Base-by-base conservation (phyloP, 345 rosid genomes). In the Orychophragmus violaceus region DNA sequence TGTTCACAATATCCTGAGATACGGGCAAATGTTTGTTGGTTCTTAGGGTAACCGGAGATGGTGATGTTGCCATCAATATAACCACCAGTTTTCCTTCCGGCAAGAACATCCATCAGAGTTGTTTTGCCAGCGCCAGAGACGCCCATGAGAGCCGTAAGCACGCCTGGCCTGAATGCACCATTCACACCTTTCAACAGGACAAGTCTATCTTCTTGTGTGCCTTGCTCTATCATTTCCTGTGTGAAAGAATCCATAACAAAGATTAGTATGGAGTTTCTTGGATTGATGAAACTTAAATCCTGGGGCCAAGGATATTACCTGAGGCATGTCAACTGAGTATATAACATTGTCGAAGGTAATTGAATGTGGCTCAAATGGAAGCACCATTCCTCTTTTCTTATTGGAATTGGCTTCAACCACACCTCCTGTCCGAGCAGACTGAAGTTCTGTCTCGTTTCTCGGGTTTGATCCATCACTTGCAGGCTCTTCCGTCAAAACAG, bases 91-190 rank as follows among this genome's bases (percentile, higher is more conserved):
- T 90, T 90, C 66, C 97, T 80, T 53, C 97, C 97, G 25, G 97
- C 94, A 19, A 89, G 70, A 52, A 89, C 96, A 77, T 89, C 96
- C 96, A 89, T 85, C 60, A 87, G 42, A 64, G 96, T 89, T 13
- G 96, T 87, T 78, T 90, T 90, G 2, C 96, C 95, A 4, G 95
- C 95, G n/a, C 94, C 94, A 13, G 87, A 83, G 30, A 83, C 86
- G 55, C 90, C 93, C 93, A 87, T 87, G 32, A 84, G 76, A 71
- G 92, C 90, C 12, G 96, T 88, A 3, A 89, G 90, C 63, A 89
- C 88, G 3, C 96, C 96, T 8, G 93, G 93, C 78, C 90, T 82
- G 68, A 89, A 89, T 28, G 96, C 80, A 41, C 96, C 95, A 29
- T 83, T 90, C 25, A 90, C 88, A 24, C 89, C 84, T 74, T 81